A percentile compares a stretch with the other conserved stretches of the same genome.
phyloP scores from a whole-genome alignment of 805 yeast species.

The Starmerella kuoi region DNA sequence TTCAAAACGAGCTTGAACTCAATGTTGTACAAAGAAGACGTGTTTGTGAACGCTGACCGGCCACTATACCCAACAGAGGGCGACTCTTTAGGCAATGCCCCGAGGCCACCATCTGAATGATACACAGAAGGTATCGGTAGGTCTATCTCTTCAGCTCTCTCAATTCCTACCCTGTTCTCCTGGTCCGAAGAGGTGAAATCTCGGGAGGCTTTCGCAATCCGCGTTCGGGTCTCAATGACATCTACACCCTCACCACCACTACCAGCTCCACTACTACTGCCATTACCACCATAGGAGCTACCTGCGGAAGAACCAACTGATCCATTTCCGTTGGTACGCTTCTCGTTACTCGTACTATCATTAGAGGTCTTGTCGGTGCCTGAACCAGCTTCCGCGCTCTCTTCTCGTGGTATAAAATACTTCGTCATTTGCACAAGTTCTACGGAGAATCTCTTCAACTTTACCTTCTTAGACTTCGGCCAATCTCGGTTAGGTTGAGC shows the following conservation, averaged over 20 bases:
- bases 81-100: conserved; percentile 26
- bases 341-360: neutral
- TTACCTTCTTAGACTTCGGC: conserved; percentile 30
- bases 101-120: conserved; percentile 17
- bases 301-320: neutral
- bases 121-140: conserved; percentile 25
- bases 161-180: conserved; percentile 17
- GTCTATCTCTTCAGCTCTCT: conserved; percentile 22
- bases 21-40: conserved; percentile 28
- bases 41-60: conserved; percentile 29
- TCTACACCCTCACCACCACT: conserved; percentile 25
- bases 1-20: conserved; percentile 27
- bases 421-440: conserved; percentile 30
- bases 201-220: conserved; percentile 24
- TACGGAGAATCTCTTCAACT: conserved; percentile 28
- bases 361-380: neutral
- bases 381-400: neutral
- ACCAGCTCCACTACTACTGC: no score
- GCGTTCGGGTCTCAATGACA: conserved; percentile 23
- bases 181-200: conserved; percentile 24
- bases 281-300: no score
- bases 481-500: conserved; percentile 31
- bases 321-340: neutral
- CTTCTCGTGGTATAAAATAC: conserved; percentile 16
- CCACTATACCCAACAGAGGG: conserved; percentile 30